Evolutionary conservation across 768 basidiomycete genomes (phyloP), one percentile per base, ranked within the genome.

Genomic region (Mycena epipterygia): DNA sequence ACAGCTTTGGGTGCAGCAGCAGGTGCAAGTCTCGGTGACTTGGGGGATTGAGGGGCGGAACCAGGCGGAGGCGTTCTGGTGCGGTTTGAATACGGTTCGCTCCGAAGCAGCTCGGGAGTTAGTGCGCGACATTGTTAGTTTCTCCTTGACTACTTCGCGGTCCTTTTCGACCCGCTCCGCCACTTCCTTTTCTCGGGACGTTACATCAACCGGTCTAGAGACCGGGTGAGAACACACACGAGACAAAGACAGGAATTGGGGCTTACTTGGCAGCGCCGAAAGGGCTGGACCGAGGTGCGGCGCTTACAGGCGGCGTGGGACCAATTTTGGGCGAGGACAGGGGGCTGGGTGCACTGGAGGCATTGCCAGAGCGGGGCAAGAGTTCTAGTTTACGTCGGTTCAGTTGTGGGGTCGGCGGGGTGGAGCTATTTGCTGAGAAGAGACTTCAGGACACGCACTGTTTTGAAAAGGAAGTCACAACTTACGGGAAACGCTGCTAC

Each of bases 241-340:
- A 16, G 49, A 49, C 29, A 17, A 62, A 41, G 29, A 33, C 25
- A 51, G 56, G 62, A 51, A 30, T 23, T 33, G 19, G n/a, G 23
- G 79, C 88, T 56, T 74, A 94, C 94, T 83, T 92, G 39, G 97
- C 97, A 62, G 87, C 86, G 56, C 97, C 98, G 76, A 99, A 99
- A 8, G 97, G 97, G 79, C 88, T 96, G 68, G 92, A 77, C 39
- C 89, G 82, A 39, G 84, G 77, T 7, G 84, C 74, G 25, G 80
- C 77, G 51, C 82, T 75, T 11, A 78, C 79, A 39, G 84, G 70
- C 58, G 83, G 78, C 19, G 85, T 81, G 64, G 87, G 81, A 4
- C 87, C 83, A 74, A 93, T 88, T 81, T 93, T 92, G 0, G 94
- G 94, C 11, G 94, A 95, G 0, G 93, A 90, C 49, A 95, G 84